Conservation (phyloP, 2,329 filamentous ascomycete species). For the Beauveria sp. region DNA sequence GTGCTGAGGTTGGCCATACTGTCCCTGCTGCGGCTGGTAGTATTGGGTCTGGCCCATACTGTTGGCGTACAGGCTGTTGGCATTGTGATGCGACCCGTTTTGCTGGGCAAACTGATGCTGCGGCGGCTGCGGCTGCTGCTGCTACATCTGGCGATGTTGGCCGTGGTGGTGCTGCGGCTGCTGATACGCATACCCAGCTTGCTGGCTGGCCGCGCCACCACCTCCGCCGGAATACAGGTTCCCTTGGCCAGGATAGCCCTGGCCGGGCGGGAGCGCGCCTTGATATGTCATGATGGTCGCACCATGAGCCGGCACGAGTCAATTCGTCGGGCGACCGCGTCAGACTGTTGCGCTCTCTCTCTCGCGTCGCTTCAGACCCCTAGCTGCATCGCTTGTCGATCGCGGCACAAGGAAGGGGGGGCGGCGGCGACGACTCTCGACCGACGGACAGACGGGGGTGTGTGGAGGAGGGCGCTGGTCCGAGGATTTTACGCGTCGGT, state of each 20-base stretch:
- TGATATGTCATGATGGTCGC: conserved; percentile 27
- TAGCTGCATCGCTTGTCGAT: conserved; percentile 9
- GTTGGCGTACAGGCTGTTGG: conserved; percentile 19
- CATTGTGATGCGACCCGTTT: conserved; percentile 13
- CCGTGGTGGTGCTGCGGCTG: conserved; percentile 19
- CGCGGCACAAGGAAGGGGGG: background rate
- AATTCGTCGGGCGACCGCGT: background rate
- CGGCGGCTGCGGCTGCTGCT: conserved; percentile 19
- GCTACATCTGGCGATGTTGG: conserved; percentile 21
- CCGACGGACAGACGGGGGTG: background rate
- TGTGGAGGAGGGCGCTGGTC: too few relatives aligned
- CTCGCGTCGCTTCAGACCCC: background rate
- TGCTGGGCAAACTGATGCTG: conserved; percentile 17
- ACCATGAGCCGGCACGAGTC: conserved; percentile 13
- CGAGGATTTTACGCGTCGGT: background rate
- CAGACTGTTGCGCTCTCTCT: background rate
- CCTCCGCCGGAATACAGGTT: conserved; percentile 16
- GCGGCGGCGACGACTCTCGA: background rate
- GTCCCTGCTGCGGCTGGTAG: conserved; percentile 20
- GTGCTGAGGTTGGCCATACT: conserved; percentile 17
- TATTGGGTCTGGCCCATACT: conserved; percentile 10
- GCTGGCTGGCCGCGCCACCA: conserved; percentile 1
- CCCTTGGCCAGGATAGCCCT: conserved; percentile 31
- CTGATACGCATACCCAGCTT: conserved; percentile 14
- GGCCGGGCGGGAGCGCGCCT: conserved; percentile 32